Conservation (phyloP, 768 basidiomycete species). For the Tylopilus rubrobrunneus region DNA sequence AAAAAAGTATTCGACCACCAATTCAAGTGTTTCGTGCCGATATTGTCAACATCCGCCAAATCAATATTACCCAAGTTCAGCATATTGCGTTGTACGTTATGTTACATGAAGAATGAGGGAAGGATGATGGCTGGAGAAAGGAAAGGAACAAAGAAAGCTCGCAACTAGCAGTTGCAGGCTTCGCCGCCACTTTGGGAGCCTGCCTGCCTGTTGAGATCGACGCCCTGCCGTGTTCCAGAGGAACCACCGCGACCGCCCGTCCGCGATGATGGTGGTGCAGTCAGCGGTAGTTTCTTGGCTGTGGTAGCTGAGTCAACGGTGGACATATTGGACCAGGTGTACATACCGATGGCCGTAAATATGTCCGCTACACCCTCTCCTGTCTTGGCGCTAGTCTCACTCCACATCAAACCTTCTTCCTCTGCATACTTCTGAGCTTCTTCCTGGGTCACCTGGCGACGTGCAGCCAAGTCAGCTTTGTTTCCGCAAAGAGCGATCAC, state of each 20-base stretch:
- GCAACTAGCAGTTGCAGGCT: slow-evolving; percentile 68
- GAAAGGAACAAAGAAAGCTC: slow-evolving; percentile 5
- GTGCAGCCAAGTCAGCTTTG: slow-evolving; percentile 83
- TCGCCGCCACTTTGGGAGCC: slow-evolving; percentile 49
- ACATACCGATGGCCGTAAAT: slow-evolving; percentile 79
- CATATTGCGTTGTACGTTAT: slow-evolving; percentile 23
- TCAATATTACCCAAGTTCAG: slow-evolving; percentile 28
- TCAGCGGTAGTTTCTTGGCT: slow-evolving; percentile 90
- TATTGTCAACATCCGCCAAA: slow-evolving; percentile 5
- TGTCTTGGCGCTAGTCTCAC: slow-evolving; percentile 86
- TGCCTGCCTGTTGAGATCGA: slow-evolving; percentile 77
- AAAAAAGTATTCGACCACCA: neutral
- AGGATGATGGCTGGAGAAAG: slow-evolving; percentile 4
- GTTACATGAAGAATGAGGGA: slow-evolving; percentile 25
- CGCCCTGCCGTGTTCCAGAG: slow-evolving; percentile 56
- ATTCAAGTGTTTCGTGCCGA: slow-evolving; percentile 7
- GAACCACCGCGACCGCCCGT: slow-evolving; percentile 52
- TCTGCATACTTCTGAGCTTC: slow-evolving; percentile 92
- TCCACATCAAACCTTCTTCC: slow-evolving; percentile 91
- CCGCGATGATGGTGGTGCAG: slow-evolving; percentile 63
- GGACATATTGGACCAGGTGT: neutral
- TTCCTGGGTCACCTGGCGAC: slow-evolving; percentile 81
- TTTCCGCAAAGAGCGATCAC: slow-evolving; percentile 96
- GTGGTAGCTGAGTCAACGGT: slow-evolving; percentile 5
- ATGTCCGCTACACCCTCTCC: slow-evolving; percentile 85